Conservation (phyloP, 192 early-diverging fungal species). For the Rhizophagus sp. region DNA sequence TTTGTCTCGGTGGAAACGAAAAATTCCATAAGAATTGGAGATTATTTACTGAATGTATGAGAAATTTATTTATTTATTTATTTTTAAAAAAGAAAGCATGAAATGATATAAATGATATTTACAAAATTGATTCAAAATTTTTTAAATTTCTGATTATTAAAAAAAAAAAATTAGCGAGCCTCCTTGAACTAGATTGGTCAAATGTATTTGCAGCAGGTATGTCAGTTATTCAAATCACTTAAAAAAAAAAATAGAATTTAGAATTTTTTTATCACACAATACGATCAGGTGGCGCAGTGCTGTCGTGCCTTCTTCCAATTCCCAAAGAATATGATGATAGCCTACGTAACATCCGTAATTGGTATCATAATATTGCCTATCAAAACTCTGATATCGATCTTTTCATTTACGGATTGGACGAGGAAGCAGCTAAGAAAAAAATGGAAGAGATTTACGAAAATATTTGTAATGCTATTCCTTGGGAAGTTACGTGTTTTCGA, state of each 20-base stretch:
- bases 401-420: constrained; percentile 46
- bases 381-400: constrained; percentile 40
- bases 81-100: too few species aligned
- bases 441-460: constrained; percentile 39
- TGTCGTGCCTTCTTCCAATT: constrained; percentile 14
- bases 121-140: not conserved
- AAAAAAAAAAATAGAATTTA: not conserved
- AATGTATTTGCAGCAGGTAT: constrained; percentile 18
- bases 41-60: constrained; percentile 11
- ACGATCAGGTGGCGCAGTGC: not conserved
- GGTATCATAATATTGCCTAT: constrained; percentile 7
- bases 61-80: too few species aligned
- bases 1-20: constrained; percentile 2
- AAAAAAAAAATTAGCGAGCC: not conserved
- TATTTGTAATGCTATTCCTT: constrained; percentile 26
- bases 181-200: constrained; percentile 15
- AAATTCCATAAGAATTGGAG: constrained; percentile 9
- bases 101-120: too few species aligned
- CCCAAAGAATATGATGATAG: not conserved
- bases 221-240: not conserved
- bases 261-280: not conserved
- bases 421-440: constrained; percentile 44
- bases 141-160: not conserved
- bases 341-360: not conserved
- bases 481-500: constrained; percentile 10